Evolutionary conservation across 495 filamentous ascomycete genomes (phyloP).

Genomic region (Endocarpon pusillum): DNA sequence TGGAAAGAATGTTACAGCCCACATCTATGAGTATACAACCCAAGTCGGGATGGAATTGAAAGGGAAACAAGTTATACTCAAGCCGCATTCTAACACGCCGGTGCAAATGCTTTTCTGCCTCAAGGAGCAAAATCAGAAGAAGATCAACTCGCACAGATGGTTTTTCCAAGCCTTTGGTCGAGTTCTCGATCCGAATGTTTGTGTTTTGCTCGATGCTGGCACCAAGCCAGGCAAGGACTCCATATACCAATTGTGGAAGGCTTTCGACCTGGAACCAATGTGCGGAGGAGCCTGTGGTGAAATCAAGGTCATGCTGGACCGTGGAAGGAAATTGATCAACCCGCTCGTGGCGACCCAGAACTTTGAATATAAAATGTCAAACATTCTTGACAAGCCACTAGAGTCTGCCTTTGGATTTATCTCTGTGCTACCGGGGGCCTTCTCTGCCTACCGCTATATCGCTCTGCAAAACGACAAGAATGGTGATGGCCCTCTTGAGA

Average conservation of each 20-base stretch:
- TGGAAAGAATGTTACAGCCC: conserved; percentile 88
- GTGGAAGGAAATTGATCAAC: conserved; percentile 78
- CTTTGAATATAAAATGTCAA: conserved; percentile 99
- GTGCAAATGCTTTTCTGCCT: conserved; percentile 97
- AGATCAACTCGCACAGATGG: conserved; percentile 99
- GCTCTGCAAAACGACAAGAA: conserved; percentile 94
- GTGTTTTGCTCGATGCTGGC: conserved; percentile 90
- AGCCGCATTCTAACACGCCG: conserved; percentile 54
- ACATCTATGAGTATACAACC: conserved; percentile 98
- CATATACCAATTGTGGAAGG: conserved; percentile 96
- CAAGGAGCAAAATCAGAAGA: conserved; percentile 99
- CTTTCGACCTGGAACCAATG: conserved; percentile 93
- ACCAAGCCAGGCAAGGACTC: conserved; percentile 84
- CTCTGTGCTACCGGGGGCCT: conserved; percentile 88
- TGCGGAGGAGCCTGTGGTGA: conserved; percentile 96
- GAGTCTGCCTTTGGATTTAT: conserved; percentile 98
- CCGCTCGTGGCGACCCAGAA: conserved; percentile 94
- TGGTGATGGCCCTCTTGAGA: conserved; percentile 84
- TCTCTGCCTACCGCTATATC: conserved; percentile 89
- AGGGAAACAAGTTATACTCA: conserved; percentile 70
- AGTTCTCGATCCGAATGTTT: conserved; percentile 88
- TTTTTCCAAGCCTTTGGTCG: conserved; percentile 96
- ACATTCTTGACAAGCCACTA: conserved; percentile 95
- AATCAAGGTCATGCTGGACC: conserved; percentile 97
- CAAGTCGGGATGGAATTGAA: conserved; percentile 78